A percentile compares a stretch with the other conserved stretches of the same genome.
phyloP scores from a whole-genome alignment of 1,284 basidiomycete genomes.

The Irpex sp. region DNA sequence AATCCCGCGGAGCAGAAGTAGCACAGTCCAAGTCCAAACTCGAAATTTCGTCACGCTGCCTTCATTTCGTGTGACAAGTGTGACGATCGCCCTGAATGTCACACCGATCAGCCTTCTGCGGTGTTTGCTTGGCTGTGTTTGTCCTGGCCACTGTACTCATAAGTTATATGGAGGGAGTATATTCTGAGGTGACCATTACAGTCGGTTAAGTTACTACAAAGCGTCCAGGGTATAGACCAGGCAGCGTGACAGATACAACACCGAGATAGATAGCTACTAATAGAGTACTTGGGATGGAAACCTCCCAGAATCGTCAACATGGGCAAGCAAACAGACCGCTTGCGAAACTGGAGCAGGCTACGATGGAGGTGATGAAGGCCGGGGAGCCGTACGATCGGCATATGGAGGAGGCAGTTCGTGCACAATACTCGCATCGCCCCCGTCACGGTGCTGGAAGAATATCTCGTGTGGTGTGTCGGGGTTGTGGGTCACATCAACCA shows the following conservation, averaged over 20 bases:
- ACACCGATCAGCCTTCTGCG: not conserved
- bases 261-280: too few species aligned
- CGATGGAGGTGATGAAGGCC: not conserved
- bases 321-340: not conserved
- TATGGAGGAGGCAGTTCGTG: slow-evolving; percentile 16
- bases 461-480: slow-evolving; percentile 24
- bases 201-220: too few species aligned
- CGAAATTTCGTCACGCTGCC: slow-evolving; percentile 1
- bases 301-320: too few species aligned
- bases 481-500: slow-evolving; percentile 5
- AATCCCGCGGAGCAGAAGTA: not conserved
- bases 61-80: not conserved
- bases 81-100: not conserved
- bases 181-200: too few species aligned
- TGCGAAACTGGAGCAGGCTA: not conserved
- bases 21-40: not conserved
- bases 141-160: not conserved
- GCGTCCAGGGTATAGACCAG: too few species aligned
- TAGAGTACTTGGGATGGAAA: too few species aligned
- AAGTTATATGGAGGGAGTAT: too few species aligned
- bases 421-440: slow-evolving; percentile 21
- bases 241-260: too few species aligned
- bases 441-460: slow-evolving; percentile 31
- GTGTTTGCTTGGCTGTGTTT: not conserved
- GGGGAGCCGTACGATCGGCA: not conserved